Evolutionary conservation across 768 basidiomycete species (phyloP).

Genomic region (Brasilioporus rufonigricans): DNA sequence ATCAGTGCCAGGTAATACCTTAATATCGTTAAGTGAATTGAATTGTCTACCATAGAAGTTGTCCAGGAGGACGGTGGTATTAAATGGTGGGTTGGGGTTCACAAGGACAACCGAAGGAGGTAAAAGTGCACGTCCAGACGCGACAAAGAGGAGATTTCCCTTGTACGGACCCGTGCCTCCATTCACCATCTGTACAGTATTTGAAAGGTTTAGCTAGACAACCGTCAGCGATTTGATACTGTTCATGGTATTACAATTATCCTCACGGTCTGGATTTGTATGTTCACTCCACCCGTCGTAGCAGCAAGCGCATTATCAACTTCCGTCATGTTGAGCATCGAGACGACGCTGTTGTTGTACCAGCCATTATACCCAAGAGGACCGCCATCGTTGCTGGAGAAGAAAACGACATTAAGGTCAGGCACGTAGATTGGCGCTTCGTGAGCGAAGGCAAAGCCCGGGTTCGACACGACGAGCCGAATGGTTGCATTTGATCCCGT

Average conservation of each 20-base stretch:
- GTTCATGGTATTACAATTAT: too few relatives aligned
- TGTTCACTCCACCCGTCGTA: slow-evolving; percentile 39
- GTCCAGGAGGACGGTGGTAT: slow-evolving; percentile 66
- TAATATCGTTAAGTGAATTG: slow-evolving; percentile 79
- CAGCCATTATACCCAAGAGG: slow-evolving; percentile 60
- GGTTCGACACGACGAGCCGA: slow-evolving; percentile 55
- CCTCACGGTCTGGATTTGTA: slow-evolving; percentile 44
- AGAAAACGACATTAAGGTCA: slow-evolving; percentile 71
- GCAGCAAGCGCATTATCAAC: slow-evolving; percentile 47
- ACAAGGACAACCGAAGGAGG: slow-evolving; percentile 66
- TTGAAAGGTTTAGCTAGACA: slow-evolving; percentile 53
- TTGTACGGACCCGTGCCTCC: slow-evolving; percentile 64
- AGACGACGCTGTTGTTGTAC: slow-evolving; percentile 60
- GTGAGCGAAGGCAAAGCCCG: slow-evolving; percentile 70
- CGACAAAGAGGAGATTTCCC: slow-evolving; percentile 57
- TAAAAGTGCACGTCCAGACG: slow-evolving; percentile 60
- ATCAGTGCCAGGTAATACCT: slow-evolving; percentile 63
- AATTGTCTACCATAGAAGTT: slow-evolving; percentile 81
- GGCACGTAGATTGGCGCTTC: slow-evolving; percentile 72
- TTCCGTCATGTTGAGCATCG: slow-evolving; percentile 59
- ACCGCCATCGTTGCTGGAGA: slow-evolving; percentile 69
- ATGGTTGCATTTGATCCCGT: slow-evolving; percentile 59
- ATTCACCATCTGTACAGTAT: slow-evolving; percentile 67
- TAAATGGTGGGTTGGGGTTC: slow-evolving; percentile 61
- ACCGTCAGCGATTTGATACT: slow-evolving; percentile 7